These are phyloP conservation scores for Zanthoxylum bungeanum DNA, from an alignment of 345 rosid species.

Conservation along the genomic window DNA sequence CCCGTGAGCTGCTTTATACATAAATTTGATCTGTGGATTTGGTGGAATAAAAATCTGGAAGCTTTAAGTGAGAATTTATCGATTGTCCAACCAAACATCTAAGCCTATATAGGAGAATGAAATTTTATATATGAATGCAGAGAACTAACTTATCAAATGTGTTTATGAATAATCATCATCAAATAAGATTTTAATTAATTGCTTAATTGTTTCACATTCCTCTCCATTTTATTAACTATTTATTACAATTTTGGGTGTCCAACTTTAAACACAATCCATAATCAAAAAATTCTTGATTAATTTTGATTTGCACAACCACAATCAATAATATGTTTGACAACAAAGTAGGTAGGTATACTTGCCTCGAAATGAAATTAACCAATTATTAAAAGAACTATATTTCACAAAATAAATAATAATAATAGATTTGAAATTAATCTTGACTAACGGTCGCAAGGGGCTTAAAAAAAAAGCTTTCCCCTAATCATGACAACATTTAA, in stretches of 20 bases:
- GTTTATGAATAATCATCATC: neutral
- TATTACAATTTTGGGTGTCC: too few relatives aligned
- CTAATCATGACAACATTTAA: slow-evolving; percentile 66
- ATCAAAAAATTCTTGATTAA: too few relatives aligned
- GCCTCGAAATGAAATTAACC: neutral
- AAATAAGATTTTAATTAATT: neutral
- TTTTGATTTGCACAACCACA: too few relatives aligned
- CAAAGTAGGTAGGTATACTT: too few relatives aligned
- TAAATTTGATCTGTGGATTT: neutral
- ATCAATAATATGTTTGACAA: too few relatives aligned
- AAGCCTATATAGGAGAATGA: neutral
- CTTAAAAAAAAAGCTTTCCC: slow-evolving; percentile 13
- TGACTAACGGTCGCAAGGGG: slow-evolving; percentile 55
- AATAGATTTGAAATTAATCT: slow-evolving; percentile 12
- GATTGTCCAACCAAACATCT: neutral
- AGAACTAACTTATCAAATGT: neutral
- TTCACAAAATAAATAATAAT: neutral
- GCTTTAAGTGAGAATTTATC: neutral
- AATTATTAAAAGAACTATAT: neutral
- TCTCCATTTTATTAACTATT: too few relatives aligned
- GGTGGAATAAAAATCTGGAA: neutral
- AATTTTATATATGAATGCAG: neutral
- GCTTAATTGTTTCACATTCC: too few relatives aligned
- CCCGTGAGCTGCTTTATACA: slow-evolving; percentile 8
- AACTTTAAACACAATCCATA: too few relatives aligned